These are phyloP conservation scores for Penicillium polonicum DNA, from an alignment of 2,329 filamentous ascomycete genomes.

Conservation along the genomic window DNA sequence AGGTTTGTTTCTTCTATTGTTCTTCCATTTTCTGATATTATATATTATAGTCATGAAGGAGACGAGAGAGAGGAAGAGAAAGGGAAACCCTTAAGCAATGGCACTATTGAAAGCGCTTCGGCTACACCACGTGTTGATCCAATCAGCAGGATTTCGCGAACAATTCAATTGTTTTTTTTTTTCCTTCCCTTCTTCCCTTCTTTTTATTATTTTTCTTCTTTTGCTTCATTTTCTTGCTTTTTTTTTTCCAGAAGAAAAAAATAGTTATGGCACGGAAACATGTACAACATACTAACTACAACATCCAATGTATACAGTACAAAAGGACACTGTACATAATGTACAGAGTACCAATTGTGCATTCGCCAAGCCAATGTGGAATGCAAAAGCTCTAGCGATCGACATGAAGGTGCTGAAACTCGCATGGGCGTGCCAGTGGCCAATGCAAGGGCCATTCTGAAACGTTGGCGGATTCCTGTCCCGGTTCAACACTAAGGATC, in stretches of 20 bases:
- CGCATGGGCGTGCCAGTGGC: conserved; percentile 6
- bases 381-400: conserved; percentile 21
- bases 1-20: background rate
- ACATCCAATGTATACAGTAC: background rate
- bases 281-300: background rate
- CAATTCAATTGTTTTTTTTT: conserved; percentile 7
- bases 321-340: background rate
- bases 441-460: conserved; percentile 22
- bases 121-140: conserved; percentile 4
- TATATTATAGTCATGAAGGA: background rate
- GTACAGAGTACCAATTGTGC: background rate
- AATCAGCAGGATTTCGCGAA: conserved; percentile 13
- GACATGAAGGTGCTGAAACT: conserved; percentile 19
- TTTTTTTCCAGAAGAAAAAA: background rate
- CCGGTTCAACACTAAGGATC: conserved; percentile 1
- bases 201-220: background rate
- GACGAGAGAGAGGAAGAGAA: background rate
- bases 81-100: background rate
- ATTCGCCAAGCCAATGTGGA: conserved; percentile 17
- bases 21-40: background rate
- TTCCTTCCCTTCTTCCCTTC: too few relatives aligned
- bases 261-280: background rate
- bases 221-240: background rate
- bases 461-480: conserved; percentile 22
- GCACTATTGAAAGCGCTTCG: conserved; percentile 16